These are phyloP conservation scores for Penicillium desertorum DNA, from an alignment of 495 filamentous ascomycete genomes.

Conservation along the genomic window DNA sequence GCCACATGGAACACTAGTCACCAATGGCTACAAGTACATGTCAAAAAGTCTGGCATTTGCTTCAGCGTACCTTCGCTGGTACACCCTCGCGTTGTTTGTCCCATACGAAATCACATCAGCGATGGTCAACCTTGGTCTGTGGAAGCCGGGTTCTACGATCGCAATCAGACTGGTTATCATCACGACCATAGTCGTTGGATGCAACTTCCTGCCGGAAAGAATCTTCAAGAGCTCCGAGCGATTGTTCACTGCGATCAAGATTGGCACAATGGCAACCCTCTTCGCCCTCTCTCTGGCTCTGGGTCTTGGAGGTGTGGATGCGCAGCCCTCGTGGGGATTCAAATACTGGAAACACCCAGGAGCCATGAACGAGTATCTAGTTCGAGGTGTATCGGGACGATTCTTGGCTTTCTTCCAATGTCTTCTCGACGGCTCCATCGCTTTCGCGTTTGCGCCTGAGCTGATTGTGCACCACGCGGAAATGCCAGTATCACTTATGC, in stretches of 20 bases:
- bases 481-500: constrained; percentile 39
- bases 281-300: constrained; percentile 66
- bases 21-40: constrained; percentile 54
- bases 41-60: constrained; percentile 52
- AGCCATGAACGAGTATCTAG: constrained; percentile 64
- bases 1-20: constrained; percentile 54
- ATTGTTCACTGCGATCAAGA: constrained; percentile 74
- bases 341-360: constrained; percentile 74
- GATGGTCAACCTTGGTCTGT: constrained; percentile 78
- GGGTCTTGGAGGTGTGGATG: constrained; percentile 66
- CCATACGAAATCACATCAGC: constrained; percentile 76
- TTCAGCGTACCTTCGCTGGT: constrained; percentile 62
- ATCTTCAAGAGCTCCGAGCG: constrained; percentile 79
- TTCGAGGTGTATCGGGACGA: constrained; percentile 58
- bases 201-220: constrained; percentile 79
- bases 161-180: constrained; percentile 73
- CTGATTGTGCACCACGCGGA: constrained; percentile 53
- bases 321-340: constrained; percentile 67
- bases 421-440: constrained; percentile 53
- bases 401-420: constrained; percentile 71
- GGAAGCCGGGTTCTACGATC: constrained; percentile 60
- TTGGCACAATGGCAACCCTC: constrained; percentile 73
- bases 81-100: constrained; percentile 64
- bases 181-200: constrained; percentile 61
- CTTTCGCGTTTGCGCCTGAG: constrained; percentile 58